phyloP scores from a whole-genome alignment of 2,329 filamentous ascomycete species.

The Fusarium poae region DNA sequence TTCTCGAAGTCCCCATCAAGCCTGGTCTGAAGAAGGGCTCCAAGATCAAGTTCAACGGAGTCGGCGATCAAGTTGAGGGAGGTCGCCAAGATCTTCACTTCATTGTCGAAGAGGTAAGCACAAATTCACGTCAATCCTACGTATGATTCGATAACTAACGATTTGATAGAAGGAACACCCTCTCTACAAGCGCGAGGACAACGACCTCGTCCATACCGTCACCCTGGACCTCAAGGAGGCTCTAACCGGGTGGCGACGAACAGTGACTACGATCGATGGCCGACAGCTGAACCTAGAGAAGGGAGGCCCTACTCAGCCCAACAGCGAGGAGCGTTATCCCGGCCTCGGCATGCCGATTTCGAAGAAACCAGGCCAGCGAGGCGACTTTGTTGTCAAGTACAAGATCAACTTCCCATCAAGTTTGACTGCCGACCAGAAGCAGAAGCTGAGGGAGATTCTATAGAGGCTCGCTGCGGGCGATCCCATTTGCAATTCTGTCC shows the following conservation, averaged over 20 bases:
- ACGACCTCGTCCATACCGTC: conserved; percentile 84
- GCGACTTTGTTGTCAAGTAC: conserved; percentile 89
- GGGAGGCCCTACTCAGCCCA: conserved; percentile 86
- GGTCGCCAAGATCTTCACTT: conserved; percentile 96
- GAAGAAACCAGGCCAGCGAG: conserved; percentile 86
- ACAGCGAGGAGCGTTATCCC: conserved; percentile 84
- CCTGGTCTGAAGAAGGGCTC: conserved; percentile 94
- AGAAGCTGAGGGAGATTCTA: conserved; percentile 83
- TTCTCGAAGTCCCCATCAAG: conserved; percentile 95
- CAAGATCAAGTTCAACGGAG: conserved; percentile 97
- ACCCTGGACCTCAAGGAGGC: conserved; percentile 93
- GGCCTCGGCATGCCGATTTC: conserved; percentile 93
- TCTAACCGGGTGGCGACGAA: conserved; percentile 91
- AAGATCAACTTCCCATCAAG: conserved; percentile 92
- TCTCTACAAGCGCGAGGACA: conserved; percentile 86
- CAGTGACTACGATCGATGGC: conserved; percentile 93
- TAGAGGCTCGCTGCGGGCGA: conserved; percentile 51
- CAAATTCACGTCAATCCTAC: background rate
- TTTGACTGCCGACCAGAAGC: conserved; percentile 83
- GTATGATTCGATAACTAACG: conserved; percentile 56
- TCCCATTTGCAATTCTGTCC: conserved; percentile 8
- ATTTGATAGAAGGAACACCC: conserved; percentile 82
- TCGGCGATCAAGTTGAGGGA: conserved; percentile 98
- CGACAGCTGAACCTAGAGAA: conserved; percentile 85
- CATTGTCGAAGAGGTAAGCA: conserved; percentile 88